Evolutionary conservation across 768 basidiomycete genomes (phyloP), one percentile per base, ranked within the genome.

Genomic region (Pleurotus platypus): DNA sequence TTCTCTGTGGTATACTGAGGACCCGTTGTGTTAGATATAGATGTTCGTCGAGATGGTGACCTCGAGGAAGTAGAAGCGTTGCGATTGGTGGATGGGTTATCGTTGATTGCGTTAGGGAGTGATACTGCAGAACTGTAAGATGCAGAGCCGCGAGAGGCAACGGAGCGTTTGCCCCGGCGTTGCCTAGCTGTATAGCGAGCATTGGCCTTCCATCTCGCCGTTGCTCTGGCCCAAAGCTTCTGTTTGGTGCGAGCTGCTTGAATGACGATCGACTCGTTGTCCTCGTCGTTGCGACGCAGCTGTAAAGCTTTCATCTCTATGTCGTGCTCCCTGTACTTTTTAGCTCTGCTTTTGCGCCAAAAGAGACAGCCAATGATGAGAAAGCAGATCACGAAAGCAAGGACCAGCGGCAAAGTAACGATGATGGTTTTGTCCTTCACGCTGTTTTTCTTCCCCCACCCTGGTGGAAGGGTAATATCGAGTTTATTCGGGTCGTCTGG

Each of bases 171-270:
- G 35, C 79, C 77, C 58, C 80, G 71, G 56, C 89, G 76, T 49
- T 83, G 81, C 38, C 87, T 80, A 6, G 83, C 82, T n/a, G 81
- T 72, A 57, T 81, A 75, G 24, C 83, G 81, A 8, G 82, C 78
- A 53, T 85, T 84, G 2, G 80, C 81, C 60, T 76, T 83, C 89
- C 89, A 92, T 45, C 86, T 78, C 6, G 83, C 83, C 1, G 81
- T 83, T 2, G 88, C 87, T 58, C 72, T 77, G 0, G 79, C 77
- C 87, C 87, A 89, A 48, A 85, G 63, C 62, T 80, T 83, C 66
- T 85, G 80, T 59, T 81, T 81, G 4, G 67, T 66, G 53, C 75
- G 80, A 6, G 69, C 67, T 47, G 83, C 81, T 58, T 74, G 78
- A 58, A 83, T 79, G 8, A 68, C 58, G 42, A 69, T 67, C 4